Evolutionary conservation across 495 filamentous ascomycete species (phyloP).

Genomic region (Penicillium lividum): DNA sequence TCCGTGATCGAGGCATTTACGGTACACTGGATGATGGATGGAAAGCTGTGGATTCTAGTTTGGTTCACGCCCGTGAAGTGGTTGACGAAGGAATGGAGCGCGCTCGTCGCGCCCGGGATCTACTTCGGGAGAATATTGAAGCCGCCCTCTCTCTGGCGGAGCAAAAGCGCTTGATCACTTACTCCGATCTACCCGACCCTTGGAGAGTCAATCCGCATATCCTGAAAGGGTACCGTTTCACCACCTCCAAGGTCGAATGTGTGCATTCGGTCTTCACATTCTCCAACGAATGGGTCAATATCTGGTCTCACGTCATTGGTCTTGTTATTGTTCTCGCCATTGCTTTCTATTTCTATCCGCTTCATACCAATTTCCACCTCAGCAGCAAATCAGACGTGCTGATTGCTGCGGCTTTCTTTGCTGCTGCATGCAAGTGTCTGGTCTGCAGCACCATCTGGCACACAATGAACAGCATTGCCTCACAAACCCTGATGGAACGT

Average conservation of each 20-base stretch:
- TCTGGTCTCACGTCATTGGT: slow-evolving; percentile 93
- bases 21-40: slow-evolving; percentile 66
- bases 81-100: slow-evolving; percentile 84
- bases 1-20: slow-evolving; percentile 61
- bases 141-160: slow-evolving; percentile 74
- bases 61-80: slow-evolving; percentile 73
- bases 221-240: slow-evolving; percentile 86
- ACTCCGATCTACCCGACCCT: slow-evolving; percentile 85
- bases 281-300: slow-evolving; percentile 95
- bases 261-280: slow-evolving; percentile 76
- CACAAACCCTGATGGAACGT: slow-evolving; percentile 84
- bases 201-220: slow-evolving; percentile 98
- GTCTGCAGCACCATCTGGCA: slow-evolving; percentile 97
- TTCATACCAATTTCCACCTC: slow-evolving; percentile 76
- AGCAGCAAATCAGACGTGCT: slow-evolving; percentile 85
- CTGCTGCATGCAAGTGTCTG: slow-evolving; percentile 93
- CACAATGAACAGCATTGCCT: slow-evolving; percentile 93
- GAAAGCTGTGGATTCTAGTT: slow-evolving; percentile 69
- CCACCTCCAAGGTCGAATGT: slow-evolving; percentile 82
- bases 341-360: slow-evolving; percentile 96
- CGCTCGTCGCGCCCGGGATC: slow-evolving; percentile 73
- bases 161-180: slow-evolving; percentile 80
- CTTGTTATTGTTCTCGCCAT: slow-evolving; percentile 83
- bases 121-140: slow-evolving; percentile 77
- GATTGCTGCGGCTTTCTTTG: slow-evolving; percentile 93